phyloP scores from a whole-genome alignment of 257 asterid genomes.

The Leonotis leonurus region DNA sequence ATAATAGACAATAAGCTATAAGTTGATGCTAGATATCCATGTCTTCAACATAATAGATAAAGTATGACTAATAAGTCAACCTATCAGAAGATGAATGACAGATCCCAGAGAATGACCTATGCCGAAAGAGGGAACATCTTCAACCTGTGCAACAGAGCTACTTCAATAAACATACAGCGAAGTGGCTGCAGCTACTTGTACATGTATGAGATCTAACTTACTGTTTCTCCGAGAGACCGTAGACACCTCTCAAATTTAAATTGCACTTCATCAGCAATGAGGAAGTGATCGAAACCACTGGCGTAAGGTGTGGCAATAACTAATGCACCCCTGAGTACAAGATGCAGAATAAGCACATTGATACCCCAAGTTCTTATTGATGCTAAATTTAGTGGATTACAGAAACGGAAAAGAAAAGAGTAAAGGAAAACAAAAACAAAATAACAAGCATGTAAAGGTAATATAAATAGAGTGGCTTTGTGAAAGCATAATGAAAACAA shows the following conservation, averaged over 20 bases:
- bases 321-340: slow-evolving; percentile 62
- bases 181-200: slow-evolving; percentile 4
- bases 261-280: slow-evolving; percentile 91
- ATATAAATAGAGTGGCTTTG: neutral
- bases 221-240: slow-evolving; percentile 59
- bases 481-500: neutral
- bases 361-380: slow-evolving; percentile 10
- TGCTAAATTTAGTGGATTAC: slow-evolving; percentile 4
- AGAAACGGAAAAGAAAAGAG: neutral
- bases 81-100: slow-evolving; percentile 84
- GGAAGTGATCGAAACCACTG: slow-evolving; percentile 91
- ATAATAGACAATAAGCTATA: slow-evolving; percentile 23
- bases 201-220: slow-evolving; percentile 32
- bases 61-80: slow-evolving; percentile 24
- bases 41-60: slow-evolving; percentile 6
- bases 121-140: slow-evolving; percentile 79
- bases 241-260: slow-evolving; percentile 82
- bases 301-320: slow-evolving; percentile 95
- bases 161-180: slow-evolving; percentile 8
- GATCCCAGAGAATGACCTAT: slow-evolving; percentile 93
- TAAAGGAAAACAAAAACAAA: neutral
- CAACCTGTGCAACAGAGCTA: slow-evolving; percentile 41
- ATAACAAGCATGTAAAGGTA: neutral
- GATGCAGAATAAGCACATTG: slow-evolving; percentile 16
- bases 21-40: slow-evolving; percentile 11